A percentile compares a stretch with the other conserved stretches of the same genome.
phyloP scores from a whole-genome alignment of 768 basidiomycete genomes.

The Macrocybe gigantea region DNA sequence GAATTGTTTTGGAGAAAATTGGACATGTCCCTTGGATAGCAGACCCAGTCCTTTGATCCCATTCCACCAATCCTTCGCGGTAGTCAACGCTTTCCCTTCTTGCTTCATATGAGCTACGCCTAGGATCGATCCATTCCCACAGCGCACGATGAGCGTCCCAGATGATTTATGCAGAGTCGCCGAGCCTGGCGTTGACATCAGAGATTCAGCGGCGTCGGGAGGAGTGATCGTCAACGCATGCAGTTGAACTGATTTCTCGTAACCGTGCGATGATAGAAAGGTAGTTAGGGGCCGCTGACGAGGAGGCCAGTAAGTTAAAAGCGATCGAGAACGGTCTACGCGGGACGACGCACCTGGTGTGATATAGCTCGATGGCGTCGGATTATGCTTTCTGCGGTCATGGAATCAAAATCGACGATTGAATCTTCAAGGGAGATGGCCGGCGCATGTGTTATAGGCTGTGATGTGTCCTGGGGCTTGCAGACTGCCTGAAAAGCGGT shows the following conservation, averaged over 20 bases:
- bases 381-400: constrained; percentile 52
- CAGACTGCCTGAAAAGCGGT: constrained; percentile 36
- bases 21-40: constrained; percentile 8
- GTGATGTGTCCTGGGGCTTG: constrained; percentile 36
- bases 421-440: constrained; percentile 50
- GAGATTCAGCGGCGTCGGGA: neutral
- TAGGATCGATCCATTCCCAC: constrained; percentile 46
- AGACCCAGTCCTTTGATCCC: constrained; percentile 37
- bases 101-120: constrained; percentile 54
- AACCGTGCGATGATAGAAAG: constrained; percentile 20
- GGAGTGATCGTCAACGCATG: constrained; percentile 15
- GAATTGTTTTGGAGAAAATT: neutral
- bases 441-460: constrained; percentile 45
- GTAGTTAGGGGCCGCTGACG: constrained; percentile 22
- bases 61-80: constrained; percentile 76
- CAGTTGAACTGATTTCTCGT: constrained; percentile 34
- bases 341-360: constrained; percentile 48
- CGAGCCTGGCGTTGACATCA: constrained; percentile 28
- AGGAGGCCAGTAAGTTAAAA: neutral
- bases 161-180: constrained; percentile 35
- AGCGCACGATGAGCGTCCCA: constrained; percentile 44
- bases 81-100: constrained; percentile 49
- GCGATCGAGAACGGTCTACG: neutral
- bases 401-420: constrained; percentile 46
- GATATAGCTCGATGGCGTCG: constrained; percentile 56